Evolutionary conservation across 1,139 yeast species (phyloP).

Genomic region (Citeromyces hawaiiensis): DNA sequence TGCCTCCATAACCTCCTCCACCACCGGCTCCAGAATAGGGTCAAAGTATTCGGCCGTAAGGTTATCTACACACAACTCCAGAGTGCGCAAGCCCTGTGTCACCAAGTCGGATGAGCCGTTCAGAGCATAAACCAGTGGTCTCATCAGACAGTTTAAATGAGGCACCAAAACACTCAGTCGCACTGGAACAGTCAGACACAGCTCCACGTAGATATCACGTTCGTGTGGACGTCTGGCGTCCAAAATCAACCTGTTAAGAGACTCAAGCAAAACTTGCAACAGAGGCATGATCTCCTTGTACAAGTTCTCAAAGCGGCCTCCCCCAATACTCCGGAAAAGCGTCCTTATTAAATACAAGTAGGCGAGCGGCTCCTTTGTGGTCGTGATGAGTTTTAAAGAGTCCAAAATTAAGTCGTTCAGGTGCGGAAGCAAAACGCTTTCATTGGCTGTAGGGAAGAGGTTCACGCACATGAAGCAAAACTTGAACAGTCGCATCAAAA

Average conservation of each 20-base stretch:
- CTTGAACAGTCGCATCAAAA: constrained; percentile 76
- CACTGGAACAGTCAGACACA: constrained; percentile 93
- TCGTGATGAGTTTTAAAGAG: constrained; percentile 68
- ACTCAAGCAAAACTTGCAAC: constrained; percentile 73
- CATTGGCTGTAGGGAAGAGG: constrained; percentile 78
- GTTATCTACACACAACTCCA: constrained; percentile 95
- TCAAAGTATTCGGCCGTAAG: constrained; percentile 93
- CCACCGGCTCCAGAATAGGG: constrained; percentile 91
- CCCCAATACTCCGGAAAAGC: constrained; percentile 86
- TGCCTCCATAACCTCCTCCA: constrained; percentile 87
- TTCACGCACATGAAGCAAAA: constrained; percentile 93
- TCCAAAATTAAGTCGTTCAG: constrained; percentile 70
- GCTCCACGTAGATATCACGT: constrained; percentile 84
- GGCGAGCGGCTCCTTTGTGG: constrained; percentile 85
- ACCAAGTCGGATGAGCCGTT: constrained; percentile 87
- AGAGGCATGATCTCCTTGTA: constrained; percentile 90
- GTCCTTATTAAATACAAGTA: constrained; percentile 84
- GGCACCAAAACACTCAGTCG: constrained; percentile 88
- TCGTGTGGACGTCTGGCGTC: constrained; percentile 85
- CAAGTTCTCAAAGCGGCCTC: constrained; percentile 85
- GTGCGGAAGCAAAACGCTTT: constrained; percentile 77
- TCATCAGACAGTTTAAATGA: constrained; percentile 73
- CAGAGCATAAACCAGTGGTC: constrained; percentile 83
- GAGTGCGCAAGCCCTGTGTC: constrained; percentile 84
- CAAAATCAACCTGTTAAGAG: constrained; percentile 68